Evolutionary conservation across 2,329 filamentous ascomycete species (phyloP), one percentile per base, ranked within the genome.

Genomic region (Colletotrichum incanum): DNA sequence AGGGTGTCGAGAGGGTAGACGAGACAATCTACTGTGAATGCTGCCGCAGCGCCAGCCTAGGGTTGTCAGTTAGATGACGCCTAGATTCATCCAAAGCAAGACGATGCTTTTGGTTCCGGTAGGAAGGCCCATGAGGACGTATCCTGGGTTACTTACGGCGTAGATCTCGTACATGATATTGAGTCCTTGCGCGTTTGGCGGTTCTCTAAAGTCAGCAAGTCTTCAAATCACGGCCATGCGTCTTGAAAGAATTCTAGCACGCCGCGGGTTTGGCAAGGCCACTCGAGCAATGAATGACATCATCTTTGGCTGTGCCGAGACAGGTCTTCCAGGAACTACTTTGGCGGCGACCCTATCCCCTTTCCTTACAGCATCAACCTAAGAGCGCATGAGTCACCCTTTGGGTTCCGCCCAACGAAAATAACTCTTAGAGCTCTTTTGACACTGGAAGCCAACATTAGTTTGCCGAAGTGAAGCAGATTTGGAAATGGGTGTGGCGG

Each of bases 1-100:
- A 98, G 86, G 0, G 95, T 98, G 80, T 98, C 95, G 20, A 98
- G 86, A 0, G 95, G 95, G 78, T 96, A 97, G 45, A 98, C 90
- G 20, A 97, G 86, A 60, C 97, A 85, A 80, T 98, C 94, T 68
- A 98, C 93, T 1, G 93, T 92, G 79, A 97, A 94, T 34, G 94
- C 95, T 74, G 95, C 95, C 65, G 93, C 88, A 65, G 94, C 94
- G 67, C 95, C 95, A 58, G 95, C 94, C 93, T 96, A 71, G 5
- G 3, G 4, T 12, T n/a, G 63, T 69, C 14, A 54, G 60, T 28
- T 23, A 23, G 20, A 16, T 20, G 14, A 16, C 6, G 45, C 6
- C 34, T 20, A 8, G 31, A 26, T 56, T 7, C 14, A 18, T n/a
- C 14, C 34, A 26, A 1, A 23, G 45, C 28, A 55, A 18, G 41